Evolutionary conservation across 2,329 filamentous ascomycete genomes (phyloP).

Genomic region (Aspergillus hortae): DNA sequence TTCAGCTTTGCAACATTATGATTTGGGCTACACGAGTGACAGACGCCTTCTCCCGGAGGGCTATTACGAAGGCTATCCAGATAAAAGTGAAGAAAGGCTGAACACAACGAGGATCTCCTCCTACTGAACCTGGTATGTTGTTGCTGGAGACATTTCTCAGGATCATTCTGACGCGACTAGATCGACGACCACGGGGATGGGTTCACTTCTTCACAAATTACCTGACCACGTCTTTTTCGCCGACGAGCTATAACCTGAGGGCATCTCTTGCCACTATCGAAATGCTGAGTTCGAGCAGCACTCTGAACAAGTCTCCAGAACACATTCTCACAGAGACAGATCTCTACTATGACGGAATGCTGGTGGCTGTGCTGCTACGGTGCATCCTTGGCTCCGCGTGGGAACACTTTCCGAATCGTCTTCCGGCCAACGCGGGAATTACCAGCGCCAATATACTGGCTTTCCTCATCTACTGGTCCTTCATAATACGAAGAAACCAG

Average conservation of each 20-base stretch:
- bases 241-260: conserved; percentile 7
- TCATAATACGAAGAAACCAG: neutral
- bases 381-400: conserved; percentile 14
- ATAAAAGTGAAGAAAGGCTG: neutral
- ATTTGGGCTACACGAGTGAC: neutral
- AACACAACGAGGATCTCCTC: neutral
- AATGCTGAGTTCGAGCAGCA: neutral
- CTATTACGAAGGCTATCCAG: neutral
- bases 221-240: conserved; percentile 6
- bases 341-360: conserved; percentile 31
- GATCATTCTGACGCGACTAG: neutral
- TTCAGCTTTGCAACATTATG: neutral
- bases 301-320: conserved; percentile 5
- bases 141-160: too few species aligned
- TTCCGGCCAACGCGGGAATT: neutral
- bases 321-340: conserved; percentile 1
- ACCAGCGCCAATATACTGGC: conserved; percentile 1
- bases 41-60: neutral
- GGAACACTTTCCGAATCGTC: conserved; percentile 3
- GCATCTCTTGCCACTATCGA: conserved; percentile 1
- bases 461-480: conserved; percentile 6
- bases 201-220: conserved; percentile 9
- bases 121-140: neutral
- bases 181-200: conserved; percentile 1
- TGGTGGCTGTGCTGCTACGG: conserved; percentile 35